These are phyloP conservation scores for Sporothrix schenckii DNA, from an alignment of 2,329 filamentous ascomycete species.

Conservation along the genomic window DNA sequence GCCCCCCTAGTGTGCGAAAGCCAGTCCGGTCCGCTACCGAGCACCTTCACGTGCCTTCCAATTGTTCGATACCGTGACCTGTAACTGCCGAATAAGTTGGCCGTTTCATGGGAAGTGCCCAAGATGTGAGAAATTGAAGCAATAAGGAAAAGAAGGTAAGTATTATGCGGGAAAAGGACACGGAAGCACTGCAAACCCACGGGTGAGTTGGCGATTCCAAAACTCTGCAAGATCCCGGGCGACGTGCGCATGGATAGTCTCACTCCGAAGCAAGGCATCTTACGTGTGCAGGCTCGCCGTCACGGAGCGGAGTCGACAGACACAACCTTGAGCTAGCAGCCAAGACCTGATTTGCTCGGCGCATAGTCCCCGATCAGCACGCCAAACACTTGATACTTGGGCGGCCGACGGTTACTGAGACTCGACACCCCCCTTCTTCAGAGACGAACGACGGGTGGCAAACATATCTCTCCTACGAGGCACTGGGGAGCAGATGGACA, in stretches of 20 bases:
- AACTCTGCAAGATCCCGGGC: constrained; percentile 18
- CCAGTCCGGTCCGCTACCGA: neutral
- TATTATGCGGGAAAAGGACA: neutral
- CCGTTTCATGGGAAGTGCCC: neutral
- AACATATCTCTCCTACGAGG: neutral
- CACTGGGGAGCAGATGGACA: constrained; percentile 4
- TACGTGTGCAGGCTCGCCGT: constrained; percentile 21
- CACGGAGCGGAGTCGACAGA: neutral
- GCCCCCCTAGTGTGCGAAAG: neutral
- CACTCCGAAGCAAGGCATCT: constrained; percentile 26
- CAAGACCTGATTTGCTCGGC: constrained; percentile 28
- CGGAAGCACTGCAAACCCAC: neutral
- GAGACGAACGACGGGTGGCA: neutral
- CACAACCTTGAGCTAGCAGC: constrained; percentile 1
- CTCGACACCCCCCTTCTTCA: neutral
- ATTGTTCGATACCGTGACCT: neutral
- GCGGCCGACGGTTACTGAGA: neutral
- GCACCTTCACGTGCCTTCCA: constrained; percentile 19
- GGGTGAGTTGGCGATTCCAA: constrained; percentile 12
- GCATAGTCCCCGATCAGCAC: constrained; percentile 22
- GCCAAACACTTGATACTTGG: constrained; percentile 13
- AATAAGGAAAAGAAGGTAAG: neutral
- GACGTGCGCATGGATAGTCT: constrained; percentile 10
- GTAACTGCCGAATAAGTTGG: constrained; percentile 1
- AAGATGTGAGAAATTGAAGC: neutral